Base-by-base conservation (phyloP, 495 filamentous ascomycete genomes). In the Lichina pygmaea region DNA sequence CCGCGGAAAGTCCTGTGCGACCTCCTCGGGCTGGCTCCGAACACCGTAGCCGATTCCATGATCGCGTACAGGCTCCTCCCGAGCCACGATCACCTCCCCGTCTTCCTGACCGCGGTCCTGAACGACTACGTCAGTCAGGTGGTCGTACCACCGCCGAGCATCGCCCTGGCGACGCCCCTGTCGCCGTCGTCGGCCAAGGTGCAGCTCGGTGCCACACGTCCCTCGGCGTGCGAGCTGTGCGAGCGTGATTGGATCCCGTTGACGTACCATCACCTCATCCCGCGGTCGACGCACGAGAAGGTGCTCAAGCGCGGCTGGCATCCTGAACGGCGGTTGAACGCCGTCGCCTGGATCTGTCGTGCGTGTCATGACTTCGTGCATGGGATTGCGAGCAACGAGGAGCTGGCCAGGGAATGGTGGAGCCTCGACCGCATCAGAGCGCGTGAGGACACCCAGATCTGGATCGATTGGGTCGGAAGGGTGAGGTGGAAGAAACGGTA, bases 341-440 rank as follows among this genome's bases (percentile, higher is more conserved):
- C 70, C 55, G 82, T 91, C 30, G 84, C 84, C 32, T 93, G 82
- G 82, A 57, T 93, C 53, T 92, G 84, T 62, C 67, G 83, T 16
- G 80, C 84, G 12, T 93, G 84, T 53, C 84, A 93, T 67, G 68
- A 66, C 33, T 83, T 84, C 55, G 81, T 92, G 57, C 84, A 93
- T 67, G 58, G 70, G 34, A 68, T 81, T 52, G 75, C 72, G 11
- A 62, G 59, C 4, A 83, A 86, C 55, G 84, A 93, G 67, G 81
- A 81, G 54, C 58, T 93, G 51, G 82, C 81, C 10, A 65, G 66
- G 55, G 62, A 75, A 57, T 86, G 62, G 58, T 83, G 70, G 60
- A 85, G 71, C 6, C 71, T 86, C 16, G 79, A 82, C 50, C 55
- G 61, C 49, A 59, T 86, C 52, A 48, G 75, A 57, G 72, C 64